Base-by-base conservation (phyloP, 2,329 filamentous ascomycete species). In the Cladosporium sp. region DNA sequence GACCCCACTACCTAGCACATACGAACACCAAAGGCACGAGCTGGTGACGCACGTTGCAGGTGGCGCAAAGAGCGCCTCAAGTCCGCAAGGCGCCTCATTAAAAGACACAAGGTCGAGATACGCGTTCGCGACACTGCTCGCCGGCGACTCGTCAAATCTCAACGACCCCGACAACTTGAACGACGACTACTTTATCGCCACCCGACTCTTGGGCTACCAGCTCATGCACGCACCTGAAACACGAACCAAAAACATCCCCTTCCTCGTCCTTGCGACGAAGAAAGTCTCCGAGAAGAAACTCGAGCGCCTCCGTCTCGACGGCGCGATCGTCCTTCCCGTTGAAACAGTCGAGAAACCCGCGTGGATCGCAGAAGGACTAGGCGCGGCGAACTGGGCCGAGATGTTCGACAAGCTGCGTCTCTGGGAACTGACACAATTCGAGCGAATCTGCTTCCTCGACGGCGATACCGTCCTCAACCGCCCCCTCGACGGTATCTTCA, bases 351-450 rank as follows among this genome's bases (percentile, higher is more conserved):
- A 54, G 22, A 47, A 55, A 9, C 34, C 51, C 36, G 13, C 22
- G 30, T 51, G 54, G 51, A 15, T 53, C 19, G 38, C 42, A 24
- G 39, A 12, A 5, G 45, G 45, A 12, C 32, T 39, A 30, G 53
- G 47, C 13, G 40, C 42, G 8, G 40, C 41, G 11, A 43, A 53
- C 11, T 72, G 67, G 67, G 54, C 59, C 40, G 61, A 69, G 24
- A 60, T 70, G 19, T 60, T 71, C 60, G 63, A 65, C 13, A 73
- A 73, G 56, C 57, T 73, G 20, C 66, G 67, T 18, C 59, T 69
- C 2, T 72, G 63, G 62, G 58, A 70, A 54, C 60, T 71, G 49
- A 67, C 60, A 1, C 60, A 70, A 37, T 71, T 69, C 56, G 64
- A 67, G 22, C 56, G 56, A 9, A 63, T 71, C 38, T 56, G 61